These are phyloP conservation scores for Fomitopsis schrenkii DNA, from an alignment of 1,284 basidiomycete species.

Conservation along the genomic window DNA sequence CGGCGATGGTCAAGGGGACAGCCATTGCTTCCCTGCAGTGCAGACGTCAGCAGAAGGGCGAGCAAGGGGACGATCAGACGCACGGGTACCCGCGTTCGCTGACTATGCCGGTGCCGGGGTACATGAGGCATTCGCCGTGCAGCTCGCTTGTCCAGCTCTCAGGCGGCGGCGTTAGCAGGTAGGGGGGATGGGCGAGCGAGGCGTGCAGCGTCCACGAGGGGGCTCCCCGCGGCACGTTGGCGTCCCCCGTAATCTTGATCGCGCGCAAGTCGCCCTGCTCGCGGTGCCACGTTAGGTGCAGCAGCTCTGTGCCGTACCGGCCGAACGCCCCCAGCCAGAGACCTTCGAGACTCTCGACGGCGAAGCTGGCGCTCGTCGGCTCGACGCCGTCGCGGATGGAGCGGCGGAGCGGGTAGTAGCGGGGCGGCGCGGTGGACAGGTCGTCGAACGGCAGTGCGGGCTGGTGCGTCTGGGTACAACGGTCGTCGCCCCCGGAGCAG, in stretches of 20 bases:
- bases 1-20: background rate
- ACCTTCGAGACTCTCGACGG: slow-evolving; percentile 10
- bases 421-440: slow-evolving; percentile 12
- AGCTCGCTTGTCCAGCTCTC: background rate
- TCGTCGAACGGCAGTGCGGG: slow-evolving; percentile 11
- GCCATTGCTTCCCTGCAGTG: background rate
- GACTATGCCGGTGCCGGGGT: slow-evolving; percentile 10
- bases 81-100: slow-evolving; percentile 19
- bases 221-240: slow-evolving; percentile 25
- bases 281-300: slow-evolving; percentile 12
- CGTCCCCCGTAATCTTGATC: slow-evolving; percentile 26
- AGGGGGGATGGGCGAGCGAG: background rate
- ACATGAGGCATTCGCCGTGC: slow-evolving; percentile 2
- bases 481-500: slow-evolving; percentile 3
- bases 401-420: slow-evolving; percentile 19
- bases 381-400: slow-evolving; percentile 5
- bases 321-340: slow-evolving; percentile 21
- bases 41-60: background rate
- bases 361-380: slow-evolving; percentile 7
- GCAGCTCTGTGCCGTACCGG: slow-evolving; percentile 16
- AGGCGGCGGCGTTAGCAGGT: background rate
- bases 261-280: slow-evolving; percentile 13
- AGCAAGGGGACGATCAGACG: background rate
- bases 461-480: slow-evolving; percentile 5
- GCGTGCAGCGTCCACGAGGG: slow-evolving; percentile 16